A percentile compares a stretch with the other conserved stretches of the same genome.
Evolutionary conservation across 768 basidiomycete species (phyloP).

Genomic region (Calocybe cyanea): DNA sequence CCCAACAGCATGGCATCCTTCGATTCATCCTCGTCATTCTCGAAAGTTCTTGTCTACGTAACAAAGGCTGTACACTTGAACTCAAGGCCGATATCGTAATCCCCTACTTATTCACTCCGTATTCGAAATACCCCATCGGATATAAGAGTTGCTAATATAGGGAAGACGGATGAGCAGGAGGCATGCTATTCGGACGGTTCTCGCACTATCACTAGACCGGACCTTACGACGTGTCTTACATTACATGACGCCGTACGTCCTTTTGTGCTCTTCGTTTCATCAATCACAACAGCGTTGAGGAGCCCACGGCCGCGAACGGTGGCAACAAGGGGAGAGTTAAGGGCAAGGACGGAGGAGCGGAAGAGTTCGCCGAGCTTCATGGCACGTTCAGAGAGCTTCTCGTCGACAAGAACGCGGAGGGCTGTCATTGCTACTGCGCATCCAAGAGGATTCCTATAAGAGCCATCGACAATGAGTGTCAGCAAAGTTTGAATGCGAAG

Average conservation of each 20-base stretch:
- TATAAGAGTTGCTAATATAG: slow-evolving; percentile 48
- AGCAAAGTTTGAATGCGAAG: background rate
- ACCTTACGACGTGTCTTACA: slow-evolving; percentile 69
- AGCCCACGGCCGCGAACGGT: slow-evolving; percentile 84
- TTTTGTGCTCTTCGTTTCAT: slow-evolving; percentile 72
- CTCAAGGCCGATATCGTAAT: too few relatives aligned
- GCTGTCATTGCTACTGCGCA: slow-evolving; percentile 96
- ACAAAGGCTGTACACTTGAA: too few relatives aligned
- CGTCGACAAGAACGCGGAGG: slow-evolving; percentile 84
- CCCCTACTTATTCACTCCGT: slow-evolving; percentile 43
- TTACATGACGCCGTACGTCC: slow-evolving; percentile 70
- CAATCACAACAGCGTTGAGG: slow-evolving; percentile 91
- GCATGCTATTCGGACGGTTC: slow-evolving; percentile 59
- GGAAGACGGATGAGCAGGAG: slow-evolving; percentile 38
- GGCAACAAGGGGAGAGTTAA: slow-evolving; percentile 69
- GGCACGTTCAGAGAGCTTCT: slow-evolving; percentile 81
- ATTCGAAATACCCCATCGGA: slow-evolving; percentile 38
- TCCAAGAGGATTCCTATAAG: slow-evolving; percentile 80
- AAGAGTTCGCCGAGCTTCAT: slow-evolving; percentile 76
- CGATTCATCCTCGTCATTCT: too few relatives aligned
- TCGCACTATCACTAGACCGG: slow-evolving; percentile 27
- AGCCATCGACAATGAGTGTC: slow-evolving; percentile 1
- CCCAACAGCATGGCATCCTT: too few relatives aligned
- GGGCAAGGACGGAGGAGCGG: slow-evolving; percentile 54
- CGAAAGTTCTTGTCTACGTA: too few relatives aligned